Evolutionary conservation across 208 protist genomes (phyloP), one percentile per base, ranked within the genome.

Genomic region (Trypanosoma avium): DNA sequence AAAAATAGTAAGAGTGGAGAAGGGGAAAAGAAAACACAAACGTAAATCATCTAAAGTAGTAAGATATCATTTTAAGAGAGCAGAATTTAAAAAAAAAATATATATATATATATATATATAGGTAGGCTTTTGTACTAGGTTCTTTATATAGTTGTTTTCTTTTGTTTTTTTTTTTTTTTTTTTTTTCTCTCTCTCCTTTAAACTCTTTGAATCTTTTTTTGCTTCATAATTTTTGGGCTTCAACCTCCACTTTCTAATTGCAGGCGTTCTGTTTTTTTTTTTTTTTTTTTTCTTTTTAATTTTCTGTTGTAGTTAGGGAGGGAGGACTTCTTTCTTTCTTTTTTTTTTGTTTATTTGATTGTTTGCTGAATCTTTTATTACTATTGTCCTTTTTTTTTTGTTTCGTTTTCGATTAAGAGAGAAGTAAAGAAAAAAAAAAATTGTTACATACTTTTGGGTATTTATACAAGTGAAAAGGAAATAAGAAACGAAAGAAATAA

Each of bases 291-390:
- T 21, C 55, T 61, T 50, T 21, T 13, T 56, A 19, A 61, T 5
- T 35, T 58, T 10, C 40, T n/a, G n/a, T n/a, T n/a, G n/a, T n/a
- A n/a, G n/a, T n/a, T n/a, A n/a, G n/a, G 21, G 43, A 46, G 53
- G 24, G 29, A 22, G 13, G 54, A 12, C 5, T 6, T 17, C 54
- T 62, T 49, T 36, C 5, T 50, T 15, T 17, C 13, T 42, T 52
- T 27, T 42, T 3, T 10, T 38, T 38, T 38, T 38, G 33, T 38
- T 38, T 38, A 10, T 38, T 38, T 38, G 33, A 13, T 38, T 8
- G 43, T 6, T 46, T 32, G 35, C 46, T 32, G 46, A 67, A 73
- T 63, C 70, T 8, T 61, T 61, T 69, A 10, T 49, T 63, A 43
- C 33, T 38, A 13, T 38, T 10, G 33, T 38, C 7, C 4, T 70